Evolutionary conservation across 192 early-diverging fungal genomes (phyloP).

Genomic region (Coemansia sp.): DNA sequence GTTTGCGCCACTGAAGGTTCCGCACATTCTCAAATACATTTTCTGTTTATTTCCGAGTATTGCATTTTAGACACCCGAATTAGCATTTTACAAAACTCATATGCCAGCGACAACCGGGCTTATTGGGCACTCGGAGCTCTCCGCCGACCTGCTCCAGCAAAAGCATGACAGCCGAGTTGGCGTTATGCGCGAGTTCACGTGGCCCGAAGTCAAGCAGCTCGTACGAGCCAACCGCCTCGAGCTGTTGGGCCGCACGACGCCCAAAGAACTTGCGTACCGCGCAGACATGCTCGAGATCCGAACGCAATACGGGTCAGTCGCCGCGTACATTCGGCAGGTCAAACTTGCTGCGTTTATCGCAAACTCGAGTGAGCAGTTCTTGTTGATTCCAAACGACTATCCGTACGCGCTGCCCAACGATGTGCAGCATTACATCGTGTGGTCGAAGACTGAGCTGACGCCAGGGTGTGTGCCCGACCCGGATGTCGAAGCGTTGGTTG

Average conservation of each 20-base stretch:
- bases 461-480: conserved; percentile 24
- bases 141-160: conserved; percentile 17
- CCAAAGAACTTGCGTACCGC: conserved; percentile 27
- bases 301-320: conserved; percentile 34
- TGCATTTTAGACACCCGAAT: too few relatives aligned
- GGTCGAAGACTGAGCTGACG: conserved; percentile 44
- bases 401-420: conserved; percentile 42
- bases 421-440: conserved; percentile 40
- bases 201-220: conserved; percentile 35
- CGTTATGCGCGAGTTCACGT: conserved; percentile 30
- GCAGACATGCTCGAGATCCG: conserved; percentile 31
- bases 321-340: conserved; percentile 22
- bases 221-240: conserved; percentile 38
- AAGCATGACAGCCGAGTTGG: conserved; percentile 14
- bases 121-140: background rate
- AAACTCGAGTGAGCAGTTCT: conserved; percentile 14
- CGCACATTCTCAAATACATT: too few relatives aligned
- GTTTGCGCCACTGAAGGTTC: too few relatives aligned
- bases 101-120: too few relatives aligned
- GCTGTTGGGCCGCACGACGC: conserved; percentile 30
- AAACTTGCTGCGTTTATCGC: conserved; percentile 42
- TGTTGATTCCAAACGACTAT: conserved; percentile 53
- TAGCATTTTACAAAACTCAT: too few relatives aligned
- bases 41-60: too few relatives aligned
- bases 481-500: conserved; percentile 16